Base-by-base conservation (phyloP, 2,329 filamentous ascomycete species). In the Ophiognomonia clavigignenti-juglandacearum region DNA sequence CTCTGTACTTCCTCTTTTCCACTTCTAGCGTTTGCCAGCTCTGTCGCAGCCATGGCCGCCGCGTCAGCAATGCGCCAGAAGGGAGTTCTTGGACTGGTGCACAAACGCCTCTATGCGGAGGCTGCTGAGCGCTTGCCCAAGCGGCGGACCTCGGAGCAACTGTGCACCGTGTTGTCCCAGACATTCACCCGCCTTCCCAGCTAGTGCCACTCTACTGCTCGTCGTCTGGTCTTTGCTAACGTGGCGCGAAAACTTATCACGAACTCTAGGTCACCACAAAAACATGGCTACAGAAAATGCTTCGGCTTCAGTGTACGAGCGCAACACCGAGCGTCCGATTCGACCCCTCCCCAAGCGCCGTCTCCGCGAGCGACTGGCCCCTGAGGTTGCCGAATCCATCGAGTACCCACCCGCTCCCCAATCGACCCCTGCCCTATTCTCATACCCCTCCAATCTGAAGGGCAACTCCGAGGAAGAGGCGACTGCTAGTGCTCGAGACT, bases 311-410 rank as follows among this genome's bases (percentile, higher is more conserved):
- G 60, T 95, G 88, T 51, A 51, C 41, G 45, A 51, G 14, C 45
- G 37, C 26, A 39, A 39, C 27, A 37, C 89, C 56, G 88, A 95
- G 63, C 85, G 93, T 66, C 86, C 92, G 52, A 98, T 98, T 64
- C 85, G 90, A 62, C 93, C 93, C 47, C 73, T 98, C 51, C 93
- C 93, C 36, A 93, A 88, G 69, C 86, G 90, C 60, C 85, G 88
- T 54, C 77, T 98, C 45, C 88, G 91, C 59, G 90, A 93, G 63
- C 83, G 88, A 47, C 75, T 98, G 43, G 91, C 92, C 26, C 85
- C 88, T 51, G 88, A 95, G 64, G 83, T 87, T 58, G 89, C 87
- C 47, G 84, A 86, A 44, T 81, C 85, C 24, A 93, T 96, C 58
- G 77, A 84, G 57, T 96, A 89, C 58, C 91, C 92, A 8, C 82